Evolutionary conservation across 768 basidiomycete species (phyloP).

Genomic region (Goffeauzyma gilvescens): DNA sequence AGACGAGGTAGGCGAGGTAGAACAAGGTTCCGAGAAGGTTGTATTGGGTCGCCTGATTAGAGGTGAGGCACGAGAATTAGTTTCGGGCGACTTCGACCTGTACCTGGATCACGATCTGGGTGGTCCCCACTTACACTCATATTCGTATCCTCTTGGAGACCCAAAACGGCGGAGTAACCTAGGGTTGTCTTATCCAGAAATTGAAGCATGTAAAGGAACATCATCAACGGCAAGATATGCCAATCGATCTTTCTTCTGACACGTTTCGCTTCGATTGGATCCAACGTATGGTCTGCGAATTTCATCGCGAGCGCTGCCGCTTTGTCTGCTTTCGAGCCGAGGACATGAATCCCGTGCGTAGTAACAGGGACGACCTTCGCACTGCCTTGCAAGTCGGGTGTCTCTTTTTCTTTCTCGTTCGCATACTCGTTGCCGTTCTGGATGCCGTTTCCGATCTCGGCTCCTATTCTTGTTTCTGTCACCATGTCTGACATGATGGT

Average conservation of each 20-base stretch:
- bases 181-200: constrained; percentile 24
- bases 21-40: constrained; percentile 17
- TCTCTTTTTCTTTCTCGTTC: too few relatives aligned
- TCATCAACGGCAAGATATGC: constrained; percentile 12
- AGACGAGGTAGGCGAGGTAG: constrained; percentile 17
- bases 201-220: constrained; percentile 16
- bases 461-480: too few relatives aligned
- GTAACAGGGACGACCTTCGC: too few relatives aligned
- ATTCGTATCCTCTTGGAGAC: constrained; percentile 16
- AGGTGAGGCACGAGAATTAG: background rate
- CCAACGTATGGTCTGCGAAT: constrained; percentile 14
- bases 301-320: constrained; percentile 21
- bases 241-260: constrained; percentile 19
- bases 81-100: background rate
- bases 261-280: constrained; percentile 10
- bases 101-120: background rate
- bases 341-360: too few relatives aligned
- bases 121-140: constrained; percentile 5
- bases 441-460: too few relatives aligned
- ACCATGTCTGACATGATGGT: too few relatives aligned
- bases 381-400: too few relatives aligned
- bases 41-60: constrained; percentile 2
- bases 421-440: too few relatives aligned
- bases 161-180: constrained; percentile 15
- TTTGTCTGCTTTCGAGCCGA: constrained; percentile 7